These are phyloP conservation scores for Hymenoscyphus scutula DNA, from an alignment of 2,329 filamentous ascomycete species.

Conservation along the genomic window DNA sequence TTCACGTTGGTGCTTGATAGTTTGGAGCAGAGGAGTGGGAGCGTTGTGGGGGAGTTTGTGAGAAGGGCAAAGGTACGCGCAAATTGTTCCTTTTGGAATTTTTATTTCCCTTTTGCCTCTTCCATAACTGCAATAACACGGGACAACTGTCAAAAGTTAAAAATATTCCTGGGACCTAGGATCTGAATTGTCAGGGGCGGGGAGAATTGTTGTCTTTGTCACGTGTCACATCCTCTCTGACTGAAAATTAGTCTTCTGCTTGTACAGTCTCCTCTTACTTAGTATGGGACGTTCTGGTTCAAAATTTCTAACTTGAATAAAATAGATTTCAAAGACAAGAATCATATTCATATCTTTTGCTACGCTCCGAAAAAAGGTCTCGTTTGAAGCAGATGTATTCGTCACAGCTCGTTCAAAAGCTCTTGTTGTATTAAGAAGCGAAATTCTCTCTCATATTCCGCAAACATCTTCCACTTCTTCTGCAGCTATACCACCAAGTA, in stretches of 20 bases:
- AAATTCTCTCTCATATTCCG: conserved; percentile 53
- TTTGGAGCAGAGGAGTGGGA: conserved; percentile 74
- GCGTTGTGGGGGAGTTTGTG: conserved; percentile 71
- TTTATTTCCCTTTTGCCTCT: not conserved
- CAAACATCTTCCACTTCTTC: conserved; percentile 17
- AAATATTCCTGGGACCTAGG: too few species aligned
- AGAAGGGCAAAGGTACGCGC: conserved; percentile 62
- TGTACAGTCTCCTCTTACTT: not conserved
- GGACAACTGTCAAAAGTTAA: not conserved
- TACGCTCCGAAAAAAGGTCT: conserved; percentile 56
- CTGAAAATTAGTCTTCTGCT: not conserved
- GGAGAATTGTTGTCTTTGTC: not conserved
- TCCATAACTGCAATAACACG: not conserved
- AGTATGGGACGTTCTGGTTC: not conserved
- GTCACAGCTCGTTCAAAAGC: conserved; percentile 62
- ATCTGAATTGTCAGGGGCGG: not conserved
- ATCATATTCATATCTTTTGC: conserved; percentile 77
- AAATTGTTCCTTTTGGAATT: not conserved
- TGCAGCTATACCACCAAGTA: conserved; percentile 38
- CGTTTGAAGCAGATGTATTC: conserved; percentile 64
- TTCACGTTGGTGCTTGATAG: conserved; percentile 84
- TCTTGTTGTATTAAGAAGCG: conserved; percentile 54
- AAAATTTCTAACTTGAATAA: not conserved
- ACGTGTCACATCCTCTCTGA: not conserved
- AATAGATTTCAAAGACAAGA: conserved; percentile 61